Conservation (phyloP, 192 early-diverging fungal species). For the Gonapodya prolifera region DNA sequence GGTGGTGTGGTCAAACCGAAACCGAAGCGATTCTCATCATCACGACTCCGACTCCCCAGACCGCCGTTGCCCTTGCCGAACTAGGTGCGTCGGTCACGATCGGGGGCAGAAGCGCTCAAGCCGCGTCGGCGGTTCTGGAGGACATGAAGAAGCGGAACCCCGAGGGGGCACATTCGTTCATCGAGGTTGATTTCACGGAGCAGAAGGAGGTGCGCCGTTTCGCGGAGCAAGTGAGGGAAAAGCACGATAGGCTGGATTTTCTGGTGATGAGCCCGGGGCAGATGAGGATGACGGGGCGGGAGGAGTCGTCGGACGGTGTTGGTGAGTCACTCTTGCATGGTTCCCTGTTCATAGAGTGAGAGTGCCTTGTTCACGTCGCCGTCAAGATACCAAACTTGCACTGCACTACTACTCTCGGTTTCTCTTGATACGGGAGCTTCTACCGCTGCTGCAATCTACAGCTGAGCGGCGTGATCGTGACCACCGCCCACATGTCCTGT, state of each 20-base stretch:
- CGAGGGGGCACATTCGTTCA: neutral
- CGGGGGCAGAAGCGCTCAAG: neutral
- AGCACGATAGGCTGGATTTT: neutral
- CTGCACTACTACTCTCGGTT: neutral
- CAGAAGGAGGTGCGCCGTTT: neutral
- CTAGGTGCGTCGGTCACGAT: neutral
- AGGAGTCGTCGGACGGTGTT: neutral
- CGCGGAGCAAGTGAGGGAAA: neutral
- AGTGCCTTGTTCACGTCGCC: neutral
- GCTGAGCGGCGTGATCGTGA: neutral
- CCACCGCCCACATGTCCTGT: neutral
- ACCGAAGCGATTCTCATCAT: too few species aligned
- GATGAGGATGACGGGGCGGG: neutral
- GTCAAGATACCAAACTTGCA: neutral
- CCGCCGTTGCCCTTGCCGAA: neutral
- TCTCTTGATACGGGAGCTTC: neutral
- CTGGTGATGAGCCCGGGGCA: neutral
- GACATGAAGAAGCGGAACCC: neutral
- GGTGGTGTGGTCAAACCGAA: too few species aligned
- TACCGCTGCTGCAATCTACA: neutral
- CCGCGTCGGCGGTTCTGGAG: neutral
- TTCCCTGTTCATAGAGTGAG: neutral
- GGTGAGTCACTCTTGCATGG: neutral
- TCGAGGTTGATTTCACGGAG: neutral
- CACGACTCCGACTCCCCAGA: neutral